Percentiles rank a stretch among this genome's conserved stretches.
Evolutionary conservation across 257 asterid genomes (phyloP).

Genomic region (Solanum virginianum): DNA sequence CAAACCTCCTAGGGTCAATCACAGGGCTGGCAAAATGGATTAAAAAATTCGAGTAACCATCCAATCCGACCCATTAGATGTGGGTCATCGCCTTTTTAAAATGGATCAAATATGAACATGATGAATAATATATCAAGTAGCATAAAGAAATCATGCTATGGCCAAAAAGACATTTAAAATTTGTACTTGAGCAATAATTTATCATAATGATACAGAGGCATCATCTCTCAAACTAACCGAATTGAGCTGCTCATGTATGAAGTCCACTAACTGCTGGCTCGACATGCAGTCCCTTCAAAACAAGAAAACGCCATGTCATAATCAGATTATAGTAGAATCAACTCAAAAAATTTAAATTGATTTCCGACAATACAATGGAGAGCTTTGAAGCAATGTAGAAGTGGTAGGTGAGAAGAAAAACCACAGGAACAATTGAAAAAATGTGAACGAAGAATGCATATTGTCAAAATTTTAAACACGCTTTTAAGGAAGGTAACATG

Average conservation of each 20-base stretch:
- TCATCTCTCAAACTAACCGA: slow-evolving; percentile 39
- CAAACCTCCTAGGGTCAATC: background rate
- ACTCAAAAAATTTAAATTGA: background rate
- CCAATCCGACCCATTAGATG: no score
- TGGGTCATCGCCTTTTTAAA: no score
- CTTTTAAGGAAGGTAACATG: background rate
- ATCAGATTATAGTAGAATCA: background rate
- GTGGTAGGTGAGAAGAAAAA: background rate
- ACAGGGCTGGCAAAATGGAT: background rate
- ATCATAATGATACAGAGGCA: background rate
- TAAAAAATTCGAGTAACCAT: no score
- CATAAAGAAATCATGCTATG: background rate
- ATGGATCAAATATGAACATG: background rate
- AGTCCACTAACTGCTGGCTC: slow-evolving; percentile 94
- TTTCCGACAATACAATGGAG: background rate
- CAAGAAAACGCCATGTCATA: background rate
- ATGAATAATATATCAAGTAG: background rate
- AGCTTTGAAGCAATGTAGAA: background rate
- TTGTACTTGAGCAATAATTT: background rate
- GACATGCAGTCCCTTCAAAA: slow-evolving; percentile 91
- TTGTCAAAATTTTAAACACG: background rate
- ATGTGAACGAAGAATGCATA: background rate
- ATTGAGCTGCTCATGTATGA: slow-evolving; percentile 66
- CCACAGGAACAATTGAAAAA: background rate
- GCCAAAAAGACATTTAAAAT: background rate